phyloP scores from a whole-genome alignment of 805 yeast genomes.

The Candida manassasensis region DNA sequence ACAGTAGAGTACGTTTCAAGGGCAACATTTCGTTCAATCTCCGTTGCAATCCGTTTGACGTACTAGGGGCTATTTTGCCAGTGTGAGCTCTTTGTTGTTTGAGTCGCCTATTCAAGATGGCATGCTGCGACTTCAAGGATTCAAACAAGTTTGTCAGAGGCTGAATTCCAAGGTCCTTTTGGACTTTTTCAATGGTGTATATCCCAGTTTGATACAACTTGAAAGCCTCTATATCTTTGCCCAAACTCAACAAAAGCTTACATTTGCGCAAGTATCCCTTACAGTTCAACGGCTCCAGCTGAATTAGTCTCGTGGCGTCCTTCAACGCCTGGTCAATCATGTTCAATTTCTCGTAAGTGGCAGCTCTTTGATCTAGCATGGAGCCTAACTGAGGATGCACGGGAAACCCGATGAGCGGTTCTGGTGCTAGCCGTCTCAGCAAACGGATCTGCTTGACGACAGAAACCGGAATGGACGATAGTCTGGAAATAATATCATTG shows the following conservation, averaged over 20 bases:
- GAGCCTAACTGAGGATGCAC: constrained; percentile 34
- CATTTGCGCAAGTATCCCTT: constrained; percentile 46
- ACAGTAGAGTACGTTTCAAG: constrained; percentile 10
- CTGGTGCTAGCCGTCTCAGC: constrained; percentile 16
- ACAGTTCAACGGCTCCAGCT: constrained; percentile 41
- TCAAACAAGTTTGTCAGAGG: constrained; percentile 30
- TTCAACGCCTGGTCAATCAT: constrained; percentile 25
- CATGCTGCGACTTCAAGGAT: constrained; percentile 21
- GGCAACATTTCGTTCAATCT: constrained; percentile 17
- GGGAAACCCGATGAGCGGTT: constrained; percentile 25
- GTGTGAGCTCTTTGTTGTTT: constrained; percentile 12
- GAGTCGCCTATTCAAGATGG: constrained; percentile 17
- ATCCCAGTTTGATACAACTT: constrained; percentile 34
- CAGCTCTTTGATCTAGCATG: constrained; percentile 45
- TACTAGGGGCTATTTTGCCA: background rate
- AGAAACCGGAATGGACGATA: constrained; percentile 13
- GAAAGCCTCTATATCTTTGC: constrained; percentile 31
- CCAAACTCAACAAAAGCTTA: constrained; percentile 26
- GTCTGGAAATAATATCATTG: constrained; percentile 17
- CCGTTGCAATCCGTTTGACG: background rate
- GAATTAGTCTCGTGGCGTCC: constrained; percentile 33
- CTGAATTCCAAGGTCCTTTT: constrained; percentile 18
- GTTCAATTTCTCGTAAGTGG: constrained; percentile 41
- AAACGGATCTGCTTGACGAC: constrained; percentile 16
- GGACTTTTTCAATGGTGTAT: constrained; percentile 28